Evolutionary conservation across 495 filamentous ascomycete species (phyloP).

Genomic region (Aspergillus cavernicola): DNA sequence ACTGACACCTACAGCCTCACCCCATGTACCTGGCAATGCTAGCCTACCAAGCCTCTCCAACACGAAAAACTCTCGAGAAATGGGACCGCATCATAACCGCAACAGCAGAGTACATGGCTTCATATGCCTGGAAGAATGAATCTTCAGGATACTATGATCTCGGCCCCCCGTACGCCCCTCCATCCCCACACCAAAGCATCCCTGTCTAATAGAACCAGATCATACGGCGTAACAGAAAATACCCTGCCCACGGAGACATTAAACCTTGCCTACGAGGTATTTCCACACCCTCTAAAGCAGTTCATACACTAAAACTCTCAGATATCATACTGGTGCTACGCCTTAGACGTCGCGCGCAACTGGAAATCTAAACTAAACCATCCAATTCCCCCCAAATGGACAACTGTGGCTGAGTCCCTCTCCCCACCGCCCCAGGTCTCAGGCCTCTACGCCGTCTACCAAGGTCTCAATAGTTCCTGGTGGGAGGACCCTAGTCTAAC

Average conservation of each 20-base stretch:
- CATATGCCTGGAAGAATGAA: conserved; percentile 15
- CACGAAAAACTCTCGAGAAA: conserved; percentile 3
- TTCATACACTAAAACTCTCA: not conserved
- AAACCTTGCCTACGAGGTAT: conserved; percentile 16
- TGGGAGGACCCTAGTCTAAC: conserved; percentile 10
- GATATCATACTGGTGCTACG: conserved; percentile 20
- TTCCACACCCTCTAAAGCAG: not conserved
- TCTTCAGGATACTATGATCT: conserved; percentile 18
- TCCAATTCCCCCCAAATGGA: conserved; percentile 7
- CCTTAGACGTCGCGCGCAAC: conserved; percentile 3
- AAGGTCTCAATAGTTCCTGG: conserved; percentile 14
- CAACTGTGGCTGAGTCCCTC: conserved; percentile 5
- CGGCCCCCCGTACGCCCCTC: conserved; percentile 13
- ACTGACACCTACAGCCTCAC: conserved; percentile 10
- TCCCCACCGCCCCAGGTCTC: conserved; percentile 9
- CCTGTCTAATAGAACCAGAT: not conserved
- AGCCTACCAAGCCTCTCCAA: conserved; percentile 15
- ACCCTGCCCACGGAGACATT: conserved; percentile 11
- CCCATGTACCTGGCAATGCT: conserved; percentile 17
- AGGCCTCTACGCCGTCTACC: conserved; percentile 14
- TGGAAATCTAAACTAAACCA: conserved; percentile 10
- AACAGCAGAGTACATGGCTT: conserved; percentile 16
- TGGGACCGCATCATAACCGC: conserved; percentile 14
- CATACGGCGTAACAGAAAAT: conserved; percentile 19
- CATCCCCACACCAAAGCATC: not conserved